Evolutionary conservation across 169 alveolate species (phyloP), one percentile per base, ranked within the genome.

Genomic region (Cryptosporidium ryanae): DNA sequence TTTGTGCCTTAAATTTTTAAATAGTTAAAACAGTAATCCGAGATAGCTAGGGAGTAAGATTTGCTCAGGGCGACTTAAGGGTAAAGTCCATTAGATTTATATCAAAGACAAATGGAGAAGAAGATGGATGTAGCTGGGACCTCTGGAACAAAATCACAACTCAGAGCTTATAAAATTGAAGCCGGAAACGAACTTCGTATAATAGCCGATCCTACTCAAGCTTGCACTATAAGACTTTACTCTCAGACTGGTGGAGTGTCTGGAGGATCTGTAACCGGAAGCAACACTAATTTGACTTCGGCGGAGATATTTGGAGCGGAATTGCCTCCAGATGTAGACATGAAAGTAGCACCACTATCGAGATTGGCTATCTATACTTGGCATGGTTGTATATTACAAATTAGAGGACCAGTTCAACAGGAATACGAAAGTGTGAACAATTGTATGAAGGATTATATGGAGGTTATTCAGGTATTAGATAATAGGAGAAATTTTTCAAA

Each of bases 231-330:
- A 27, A 55, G 87, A 44, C 87, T 76, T 5, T 76, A 59, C 48
- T 76, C 87, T 3, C 43, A 70, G 8, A 17, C 84, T 25, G 49
- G 67, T 23, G 66, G 21, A 8, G 46, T 38, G 46, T 38, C 46
- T 6, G 46, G 46, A 38, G 59, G 59, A 1, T 2, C 84, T 70
- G 38, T 32, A n/a, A 54, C 52, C 27, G 48, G 43, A 3, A 49
- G n/a, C 18, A n/a, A 31, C 7, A 6, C 31, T 6, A 61, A 25
- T 15, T 57, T 59, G 57, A 76, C 76, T 10, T 82, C 95, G 12
- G 97, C 97, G 3, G 97, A 94, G 66, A 92, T 93, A 27, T 95
- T 94, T 65, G 97, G 97, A 15, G 82, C 84, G 25, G 97, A 94
- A 34, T 65, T 94, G 34, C 91, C 94, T 15, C 92, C 95, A 2